Percentiles rank a stretch among this genome's conserved stretches.
Conservation (phyloP, 495 filamentous ascomycete species). For the Penicillium desertorum region DNA sequence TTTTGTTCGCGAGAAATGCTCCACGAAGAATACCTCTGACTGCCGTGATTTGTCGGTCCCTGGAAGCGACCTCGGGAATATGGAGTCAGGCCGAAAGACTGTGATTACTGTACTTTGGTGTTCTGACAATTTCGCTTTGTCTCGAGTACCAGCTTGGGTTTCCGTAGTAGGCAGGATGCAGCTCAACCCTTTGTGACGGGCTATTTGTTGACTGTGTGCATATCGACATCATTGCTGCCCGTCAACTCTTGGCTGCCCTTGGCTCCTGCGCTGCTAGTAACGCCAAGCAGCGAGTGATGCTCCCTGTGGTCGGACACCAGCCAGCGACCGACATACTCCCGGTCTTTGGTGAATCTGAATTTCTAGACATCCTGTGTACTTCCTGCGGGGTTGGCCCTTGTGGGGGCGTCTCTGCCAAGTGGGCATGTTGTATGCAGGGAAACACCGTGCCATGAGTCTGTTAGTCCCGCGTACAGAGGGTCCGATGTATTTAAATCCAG, state of each 20-base stretch:
- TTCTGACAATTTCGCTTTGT: neutral
- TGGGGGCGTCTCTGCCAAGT: conserved; percentile 20
- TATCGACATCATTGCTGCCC: conserved; percentile 6
- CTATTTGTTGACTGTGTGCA: neutral
- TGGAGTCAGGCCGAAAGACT: neutral
- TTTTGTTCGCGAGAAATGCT: conserved; percentile 7
- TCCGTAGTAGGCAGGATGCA: neutral
- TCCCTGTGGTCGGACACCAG: conserved; percentile 7
- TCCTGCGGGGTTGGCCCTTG: conserved; percentile 22
- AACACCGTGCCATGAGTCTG: conserved; percentile 3
- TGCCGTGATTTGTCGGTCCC: conserved; percentile 14
- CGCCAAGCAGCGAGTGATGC: conserved; percentile 18
- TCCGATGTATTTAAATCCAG: conserved; percentile 19
- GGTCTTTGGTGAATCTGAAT: conserved; percentile 14
- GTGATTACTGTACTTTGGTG: neutral
- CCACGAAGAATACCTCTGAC: conserved; percentile 12
- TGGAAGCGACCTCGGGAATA: neutral
- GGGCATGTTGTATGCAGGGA: conserved; percentile 7
- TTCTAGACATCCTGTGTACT: conserved; percentile 11
- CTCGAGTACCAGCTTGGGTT: neutral
- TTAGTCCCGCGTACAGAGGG: neutral
- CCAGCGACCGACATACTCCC: conserved; percentile 1
- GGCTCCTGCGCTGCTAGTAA: conserved; percentile 16
- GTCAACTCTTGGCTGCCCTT: conserved; percentile 18
- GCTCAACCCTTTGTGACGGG: neutral